phyloP scores from a whole-genome alignment of 2,329 filamentous ascomycete species.

The Thelonectria rubi region DNA sequence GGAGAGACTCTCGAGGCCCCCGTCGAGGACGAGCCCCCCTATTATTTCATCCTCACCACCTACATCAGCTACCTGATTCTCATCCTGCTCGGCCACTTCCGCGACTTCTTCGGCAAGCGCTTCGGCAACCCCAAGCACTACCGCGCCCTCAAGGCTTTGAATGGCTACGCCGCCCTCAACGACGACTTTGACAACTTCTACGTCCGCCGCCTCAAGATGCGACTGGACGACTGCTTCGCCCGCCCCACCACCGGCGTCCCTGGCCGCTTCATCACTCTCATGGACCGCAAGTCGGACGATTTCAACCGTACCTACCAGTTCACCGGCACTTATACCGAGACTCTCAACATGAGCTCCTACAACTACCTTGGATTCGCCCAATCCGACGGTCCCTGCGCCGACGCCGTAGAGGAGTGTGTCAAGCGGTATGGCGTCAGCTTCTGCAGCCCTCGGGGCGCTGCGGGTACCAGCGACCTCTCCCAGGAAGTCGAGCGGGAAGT shows the following conservation, averaged over 20 bases:
- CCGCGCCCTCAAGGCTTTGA: conserved; percentile 79
- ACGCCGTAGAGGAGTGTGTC: conserved; percentile 86
- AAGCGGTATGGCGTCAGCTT: conserved; percentile 86
- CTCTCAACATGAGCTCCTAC: conserved; percentile 98
- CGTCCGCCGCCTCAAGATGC: conserved; percentile 87
- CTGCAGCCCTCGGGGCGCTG: conserved; percentile 82
- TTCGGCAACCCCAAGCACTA: conserved; percentile 87
- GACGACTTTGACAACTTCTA: conserved; percentile 99
- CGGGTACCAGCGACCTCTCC: conserved; percentile 87
- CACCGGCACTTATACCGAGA: conserved; percentile 91
- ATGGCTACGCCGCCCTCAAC: conserved; percentile 94
- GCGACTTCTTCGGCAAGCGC: conserved; percentile 97
- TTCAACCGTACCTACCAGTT: conserved; percentile 91
- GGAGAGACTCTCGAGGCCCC: conserved; percentile 83
- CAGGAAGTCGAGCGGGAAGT: conserved; percentile 90
- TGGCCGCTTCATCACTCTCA: conserved; percentile 89
- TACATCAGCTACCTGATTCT: conserved; percentile 98
- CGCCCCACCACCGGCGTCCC: conserved; percentile 92
- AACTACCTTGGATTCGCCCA: conserved; percentile 99
- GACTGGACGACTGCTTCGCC: conserved; percentile 97
- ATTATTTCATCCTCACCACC: conserved; percentile 96
- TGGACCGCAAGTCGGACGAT: conserved; percentile 90
- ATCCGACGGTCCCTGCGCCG: conserved; percentile 94
- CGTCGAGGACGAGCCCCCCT: conserved; percentile 93
- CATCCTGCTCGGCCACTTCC: conserved; percentile 93